Evolutionary conservation across 2,329 filamentous ascomycete genomes (phyloP).

Genomic region (Colletotrichum scovillei): DNA sequence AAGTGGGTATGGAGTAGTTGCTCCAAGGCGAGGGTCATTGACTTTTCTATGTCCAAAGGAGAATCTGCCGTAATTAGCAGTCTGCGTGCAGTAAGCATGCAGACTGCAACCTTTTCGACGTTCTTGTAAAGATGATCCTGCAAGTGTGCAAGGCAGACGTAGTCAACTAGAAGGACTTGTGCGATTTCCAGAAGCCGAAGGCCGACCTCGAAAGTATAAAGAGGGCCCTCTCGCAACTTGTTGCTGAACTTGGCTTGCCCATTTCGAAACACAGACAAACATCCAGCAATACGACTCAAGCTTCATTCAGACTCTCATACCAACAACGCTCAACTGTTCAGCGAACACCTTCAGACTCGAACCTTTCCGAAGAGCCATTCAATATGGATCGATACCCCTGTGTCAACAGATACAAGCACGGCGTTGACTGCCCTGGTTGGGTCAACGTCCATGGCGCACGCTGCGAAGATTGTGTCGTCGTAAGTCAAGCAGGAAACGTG

Average conservation of each 20-base stretch:
- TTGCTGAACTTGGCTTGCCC: neutral
- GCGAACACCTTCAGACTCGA: neutral
- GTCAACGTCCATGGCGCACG: conserved; percentile 22
- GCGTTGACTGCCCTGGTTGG: conserved; percentile 32
- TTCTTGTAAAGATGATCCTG: neutral
- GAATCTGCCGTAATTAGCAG: conserved; percentile 23
- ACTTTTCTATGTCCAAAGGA: neutral
- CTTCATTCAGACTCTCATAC: neutral
- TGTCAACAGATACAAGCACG: conserved; percentile 33
- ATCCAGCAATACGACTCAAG: neutral
- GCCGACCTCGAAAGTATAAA: conserved; percentile 22
- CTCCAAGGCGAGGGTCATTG: neutral
- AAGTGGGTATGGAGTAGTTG: conserved; percentile 1
- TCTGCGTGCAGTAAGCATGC: conserved; percentile 25
- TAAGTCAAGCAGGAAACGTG: neutral
- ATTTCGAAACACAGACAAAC: conserved; percentile 8
- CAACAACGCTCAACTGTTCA: neutral
- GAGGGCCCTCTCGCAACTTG: neutral
- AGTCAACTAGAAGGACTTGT: conserved; percentile 7
- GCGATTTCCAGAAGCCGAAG: neutral
- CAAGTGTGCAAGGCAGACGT: neutral
- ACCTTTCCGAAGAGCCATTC: neutral
- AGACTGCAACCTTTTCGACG: conserved; percentile 14
- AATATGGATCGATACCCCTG: conserved; percentile 32
- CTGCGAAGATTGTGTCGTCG: conserved; percentile 31